Evolutionary conservation across 225 moss, liverwort and hornwort species (phyloP).

Genomic region (Takakia lepidozioides): DNA sequence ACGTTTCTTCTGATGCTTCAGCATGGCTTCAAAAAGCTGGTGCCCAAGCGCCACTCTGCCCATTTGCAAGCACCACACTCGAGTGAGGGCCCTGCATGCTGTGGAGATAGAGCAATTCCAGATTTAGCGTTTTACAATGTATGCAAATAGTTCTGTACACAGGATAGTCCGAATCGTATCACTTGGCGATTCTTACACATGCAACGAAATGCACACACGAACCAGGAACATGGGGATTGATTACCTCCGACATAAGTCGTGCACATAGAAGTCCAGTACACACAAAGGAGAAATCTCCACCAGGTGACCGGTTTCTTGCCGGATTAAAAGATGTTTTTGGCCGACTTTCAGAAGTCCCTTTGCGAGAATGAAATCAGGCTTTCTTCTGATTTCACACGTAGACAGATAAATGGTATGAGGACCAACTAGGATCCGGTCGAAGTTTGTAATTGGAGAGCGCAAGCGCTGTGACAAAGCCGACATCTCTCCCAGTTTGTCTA

Average conservation of each 20-base stretch:
- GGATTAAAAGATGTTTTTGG: constrained; percentile 77
- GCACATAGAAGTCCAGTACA: constrained; percentile 90
- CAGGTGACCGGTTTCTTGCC: constrained; percentile 44
- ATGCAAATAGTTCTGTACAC: no score
- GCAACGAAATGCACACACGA: no score
- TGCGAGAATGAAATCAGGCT: constrained; percentile 55
- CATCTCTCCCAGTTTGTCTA: constrained; percentile 58
- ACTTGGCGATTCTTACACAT: no score
- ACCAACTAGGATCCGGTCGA: constrained; percentile 51
- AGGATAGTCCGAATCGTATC: no score
- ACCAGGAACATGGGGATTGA: no score
- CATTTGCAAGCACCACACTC: no score
- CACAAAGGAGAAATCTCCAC: constrained; percentile 89
- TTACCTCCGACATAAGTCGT: constrained; percentile 87
- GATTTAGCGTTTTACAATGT: no score
- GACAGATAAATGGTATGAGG: constrained; percentile 71
- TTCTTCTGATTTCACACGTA: constrained; percentile 52
- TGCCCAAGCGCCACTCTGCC: constrained; percentile 81
- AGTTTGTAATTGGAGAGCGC: constrained; percentile 72
- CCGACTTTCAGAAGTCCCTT: constrained; percentile 93
- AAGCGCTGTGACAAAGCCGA: constrained; percentile 80
- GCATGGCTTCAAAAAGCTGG: constrained; percentile 72
- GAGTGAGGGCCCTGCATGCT: no score
- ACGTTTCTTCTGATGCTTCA: constrained; percentile 51
- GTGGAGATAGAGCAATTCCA: no score